phyloP scores from a whole-genome alignment of 2,329 filamentous ascomycete genomes.

The Arthroderma sp. region DNA sequence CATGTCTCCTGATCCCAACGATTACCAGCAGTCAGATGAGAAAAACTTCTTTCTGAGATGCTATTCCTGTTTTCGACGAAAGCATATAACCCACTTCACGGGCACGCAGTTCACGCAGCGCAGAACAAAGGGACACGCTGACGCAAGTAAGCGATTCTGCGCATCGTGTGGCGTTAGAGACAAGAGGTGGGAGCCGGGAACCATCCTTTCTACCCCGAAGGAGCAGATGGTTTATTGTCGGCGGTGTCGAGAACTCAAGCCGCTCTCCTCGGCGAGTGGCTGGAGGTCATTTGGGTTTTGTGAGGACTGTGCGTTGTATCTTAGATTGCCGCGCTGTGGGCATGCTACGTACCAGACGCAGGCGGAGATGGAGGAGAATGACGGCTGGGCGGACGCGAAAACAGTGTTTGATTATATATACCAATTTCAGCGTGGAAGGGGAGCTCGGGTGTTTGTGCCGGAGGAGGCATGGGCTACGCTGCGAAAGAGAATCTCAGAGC shows the following conservation, averaged over 20 bases:
- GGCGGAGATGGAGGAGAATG: not conserved
- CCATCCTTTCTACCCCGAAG: constrained; percentile 2
- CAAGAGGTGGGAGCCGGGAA: constrained; percentile 12
- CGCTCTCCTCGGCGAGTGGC: not conserved
- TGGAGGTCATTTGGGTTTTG: constrained; percentile 1
- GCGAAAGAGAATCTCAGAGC: not conserved
- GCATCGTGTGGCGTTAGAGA: constrained; percentile 9
- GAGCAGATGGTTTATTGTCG: constrained; percentile 4
- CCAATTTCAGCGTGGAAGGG: no score
- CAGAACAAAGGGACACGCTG: constrained; percentile 11
- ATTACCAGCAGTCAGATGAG: not conserved
- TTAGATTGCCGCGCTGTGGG: not conserved
- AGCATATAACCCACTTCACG: constrained; percentile 9
- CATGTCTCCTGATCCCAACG: not conserved
- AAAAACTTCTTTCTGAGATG: constrained; percentile 5
- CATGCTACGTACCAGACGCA: constrained; percentile 3
- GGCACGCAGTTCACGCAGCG: constrained; percentile 9
- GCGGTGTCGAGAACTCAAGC: constrained; percentile 1
- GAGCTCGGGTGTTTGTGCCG: not conserved
- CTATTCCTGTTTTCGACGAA: constrained; percentile 13
- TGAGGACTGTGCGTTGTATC: constrained; percentile 1
- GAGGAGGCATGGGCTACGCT: constrained; percentile 2
- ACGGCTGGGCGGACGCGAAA: not conserved
- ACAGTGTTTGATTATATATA: not conserved
- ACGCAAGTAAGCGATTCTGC: constrained; percentile 12